These are phyloP conservation scores for Penicillium sp. DNA, from an alignment of 2,329 filamentous ascomycete species.

Conservation along the genomic window DNA sequence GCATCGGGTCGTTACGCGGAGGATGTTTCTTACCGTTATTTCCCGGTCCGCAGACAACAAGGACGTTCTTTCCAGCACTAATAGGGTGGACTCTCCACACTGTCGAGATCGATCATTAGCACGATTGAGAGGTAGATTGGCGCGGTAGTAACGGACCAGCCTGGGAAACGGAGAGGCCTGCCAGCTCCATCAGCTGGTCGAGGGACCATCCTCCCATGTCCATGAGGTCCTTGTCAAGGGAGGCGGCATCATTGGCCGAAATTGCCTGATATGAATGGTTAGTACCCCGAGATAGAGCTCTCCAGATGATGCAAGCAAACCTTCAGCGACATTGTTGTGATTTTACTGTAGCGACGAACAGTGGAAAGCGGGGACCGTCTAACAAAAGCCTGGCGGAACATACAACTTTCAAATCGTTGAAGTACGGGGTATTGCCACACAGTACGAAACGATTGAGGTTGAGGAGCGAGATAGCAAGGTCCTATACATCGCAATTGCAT, in stretches of 20 bases:
- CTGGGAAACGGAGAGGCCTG: conserved; percentile 89
- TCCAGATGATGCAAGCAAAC: conserved; percentile 18
- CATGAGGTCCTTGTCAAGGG: conserved; percentile 94
- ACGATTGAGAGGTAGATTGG: not conserved
- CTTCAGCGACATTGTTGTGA: conserved; percentile 43
- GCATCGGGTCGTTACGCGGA: not conserved
- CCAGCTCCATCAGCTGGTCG: conserved; percentile 96
- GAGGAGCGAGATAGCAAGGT: not conserved
- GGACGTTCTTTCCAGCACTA: conserved; percentile 65
- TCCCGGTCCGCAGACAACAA: conserved; percentile 87
- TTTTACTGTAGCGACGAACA: conserved; percentile 27
- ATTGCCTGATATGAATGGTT: conserved; percentile 64
- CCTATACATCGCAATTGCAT: conserved; percentile 22
- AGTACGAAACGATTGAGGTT: not conserved
- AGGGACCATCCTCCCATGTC: conserved; percentile 80
- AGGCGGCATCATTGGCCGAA: conserved; percentile 79
- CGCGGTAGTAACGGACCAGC: conserved; percentile 58
- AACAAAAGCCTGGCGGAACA: conserved; percentile 26
- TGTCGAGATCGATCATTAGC: conserved; percentile 35
- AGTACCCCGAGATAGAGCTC: not conserved
- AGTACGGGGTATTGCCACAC: not conserved
- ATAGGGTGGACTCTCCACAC: conserved; percentile 83
- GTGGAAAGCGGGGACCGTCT: conserved; percentile 12
- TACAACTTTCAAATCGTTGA: conserved; percentile 13
- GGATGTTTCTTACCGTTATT: conserved; percentile 53